These are phyloP conservation scores for Candida koratica DNA, from an alignment of 805 yeast species.

Conservation along the genomic window DNA sequence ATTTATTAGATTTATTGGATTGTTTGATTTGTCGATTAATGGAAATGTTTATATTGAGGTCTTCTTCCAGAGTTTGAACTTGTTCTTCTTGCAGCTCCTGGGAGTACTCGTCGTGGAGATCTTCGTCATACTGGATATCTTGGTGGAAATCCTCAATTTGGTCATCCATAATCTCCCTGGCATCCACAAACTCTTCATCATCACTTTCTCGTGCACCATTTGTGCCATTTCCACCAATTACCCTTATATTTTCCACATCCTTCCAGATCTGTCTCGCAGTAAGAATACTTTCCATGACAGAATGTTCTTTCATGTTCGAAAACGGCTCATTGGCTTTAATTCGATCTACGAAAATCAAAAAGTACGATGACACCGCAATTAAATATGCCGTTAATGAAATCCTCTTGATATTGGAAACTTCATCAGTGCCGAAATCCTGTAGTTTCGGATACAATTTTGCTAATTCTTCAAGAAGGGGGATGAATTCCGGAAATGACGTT, in stretches of 20 bases:
- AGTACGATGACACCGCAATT: conserved; percentile 73
- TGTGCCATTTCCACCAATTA: conserved; percentile 6
- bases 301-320: conserved; percentile 70
- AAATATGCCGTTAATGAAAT: conserved; percentile 75
- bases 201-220: conserved; percentile 18
- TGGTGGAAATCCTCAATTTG: no score
- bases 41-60: conserved; percentile 49
- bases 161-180: conserved; percentile 25
- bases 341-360: conserved; percentile 65
- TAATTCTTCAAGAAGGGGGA: conserved; percentile 69
- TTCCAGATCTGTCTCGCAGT: conserved; percentile 87
- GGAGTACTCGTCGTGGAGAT: no score
- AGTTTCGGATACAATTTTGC: conserved; percentile 19
- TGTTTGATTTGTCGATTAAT: conserved; percentile 49
- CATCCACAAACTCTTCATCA: conserved; percentile 15
- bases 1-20: conserved; percentile 17
- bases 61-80: conserved; percentile 18
- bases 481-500: conserved; percentile 75
- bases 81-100: conserved; percentile 9
- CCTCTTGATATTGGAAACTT: conserved; percentile 47
- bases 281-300: conserved; percentile 83
- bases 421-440: conserved; percentile 20
- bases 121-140: no score
- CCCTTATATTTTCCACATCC: conserved; percentile 66
- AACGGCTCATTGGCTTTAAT: conserved; percentile 52